These are phyloP conservation scores for grape (Vitis vinifera) DNA, from an alignment of 164 flowering plant species.

Conservation along the genomic window DNA sequence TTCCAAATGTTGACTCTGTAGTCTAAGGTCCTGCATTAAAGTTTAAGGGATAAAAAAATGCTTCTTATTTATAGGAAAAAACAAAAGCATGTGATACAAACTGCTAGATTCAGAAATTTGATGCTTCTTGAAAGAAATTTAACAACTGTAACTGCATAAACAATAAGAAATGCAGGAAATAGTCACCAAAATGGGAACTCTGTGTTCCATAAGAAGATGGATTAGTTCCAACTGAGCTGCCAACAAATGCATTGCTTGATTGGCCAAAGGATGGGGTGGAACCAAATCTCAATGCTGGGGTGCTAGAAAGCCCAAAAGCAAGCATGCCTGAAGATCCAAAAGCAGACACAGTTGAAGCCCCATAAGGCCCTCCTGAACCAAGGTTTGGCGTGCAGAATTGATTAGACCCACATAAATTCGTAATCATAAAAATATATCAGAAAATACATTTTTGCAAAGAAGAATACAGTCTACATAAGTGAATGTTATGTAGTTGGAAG, in stretches of 20 bases:
- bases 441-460: too few relatives aligned
- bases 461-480: too few relatives aligned
- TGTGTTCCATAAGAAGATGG: constrained; percentile 73
- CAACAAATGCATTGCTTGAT: constrained; percentile 68
- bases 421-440: too few relatives aligned
- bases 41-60: not conserved
- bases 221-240: constrained; percentile 59
- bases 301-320: constrained; percentile 55
- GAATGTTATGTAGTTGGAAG: too few relatives aligned
- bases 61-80: not conserved
- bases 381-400: constrained; percentile 2
- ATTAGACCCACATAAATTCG: constrained; percentile 73
- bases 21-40: constrained; percentile 62
- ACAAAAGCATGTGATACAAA: not conserved
- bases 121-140: too few relatives aligned
- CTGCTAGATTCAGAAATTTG: not conserved
- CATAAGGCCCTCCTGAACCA: too few relatives aligned
- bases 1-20: constrained; percentile 64
- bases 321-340: constrained; percentile 33
- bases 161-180: not conserved
- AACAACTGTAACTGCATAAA: not conserved
- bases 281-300: constrained; percentile 52
- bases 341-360: constrained; percentile 1
- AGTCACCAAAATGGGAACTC: constrained; percentile 59
- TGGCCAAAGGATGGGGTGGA: constrained; percentile 72